These are phyloP conservation scores for Calonectria naviculata DNA, from an alignment of 2,329 filamentous ascomycete genomes.

Conservation along the genomic window DNA sequence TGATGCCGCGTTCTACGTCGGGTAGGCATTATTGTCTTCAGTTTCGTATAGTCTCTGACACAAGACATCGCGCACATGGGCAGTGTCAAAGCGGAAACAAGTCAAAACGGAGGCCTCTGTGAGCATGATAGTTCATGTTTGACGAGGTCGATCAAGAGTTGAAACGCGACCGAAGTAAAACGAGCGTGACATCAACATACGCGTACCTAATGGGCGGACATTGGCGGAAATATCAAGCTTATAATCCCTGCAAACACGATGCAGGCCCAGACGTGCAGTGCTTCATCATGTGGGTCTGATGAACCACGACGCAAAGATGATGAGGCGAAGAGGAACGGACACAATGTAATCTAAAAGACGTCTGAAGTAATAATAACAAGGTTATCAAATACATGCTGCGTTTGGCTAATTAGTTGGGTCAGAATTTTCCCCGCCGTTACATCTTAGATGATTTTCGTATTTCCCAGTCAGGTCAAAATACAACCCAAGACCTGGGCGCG, in stretches of 20 bases:
- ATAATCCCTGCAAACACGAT: not conserved
- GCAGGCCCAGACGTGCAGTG: not conserved
- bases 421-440: not conserved
- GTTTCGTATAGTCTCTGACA: not conserved
- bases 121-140: not conserved
- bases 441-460: not conserved
- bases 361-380: not conserved
- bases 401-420: too few relatives aligned
- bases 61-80: not conserved
- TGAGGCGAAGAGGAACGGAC: not conserved
- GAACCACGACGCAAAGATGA: not conserved
- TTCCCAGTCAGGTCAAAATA: not conserved
- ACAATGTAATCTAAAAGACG: not conserved
- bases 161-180: not conserved
- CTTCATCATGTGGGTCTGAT: not conserved
- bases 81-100: not conserved
- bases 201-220: not conserved
- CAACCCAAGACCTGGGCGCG: not conserved
- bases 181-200: not conserved
- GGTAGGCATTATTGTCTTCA: not conserved
- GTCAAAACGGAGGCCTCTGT: not conserved
- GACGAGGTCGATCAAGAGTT: not conserved
- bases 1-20: not conserved
- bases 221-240: not conserved
- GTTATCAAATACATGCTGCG: not conserved